Base-by-base conservation (phyloP, 2,329 filamentous ascomycete genomes). In the Chaetomium globosum region DNA sequence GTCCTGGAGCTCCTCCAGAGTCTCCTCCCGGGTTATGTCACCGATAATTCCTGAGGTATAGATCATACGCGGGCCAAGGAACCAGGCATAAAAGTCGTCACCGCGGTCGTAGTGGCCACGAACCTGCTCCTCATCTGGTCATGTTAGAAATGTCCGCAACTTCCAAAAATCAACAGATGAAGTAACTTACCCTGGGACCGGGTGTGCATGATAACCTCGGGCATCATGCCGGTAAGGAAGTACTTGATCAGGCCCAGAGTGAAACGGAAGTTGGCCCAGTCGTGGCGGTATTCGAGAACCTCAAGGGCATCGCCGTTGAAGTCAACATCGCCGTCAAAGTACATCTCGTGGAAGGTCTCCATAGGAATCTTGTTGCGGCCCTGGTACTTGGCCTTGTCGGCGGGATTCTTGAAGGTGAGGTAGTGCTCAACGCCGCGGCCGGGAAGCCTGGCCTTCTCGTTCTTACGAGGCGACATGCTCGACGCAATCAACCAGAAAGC, bases 81-180 rank as follows among this genome's bases (percentile, higher is more conserved):
- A 98, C 93, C 93, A 99, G 77, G 87, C 90, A 83, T 99, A 99
- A 82, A 97, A 97, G 80, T 98, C 95, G 77, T 99, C 93, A 75
- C 95, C 95, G 70, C 93, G 89, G 84, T 98, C 95, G 80, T 99
- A 99, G 83, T 97, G 93, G 78, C 93, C 92, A 76, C 93, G 92
- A 64, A 98, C 93, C 81, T 98, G 95, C 80, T 98, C 94, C 85
- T 97, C 93, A 73, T 98, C 94, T 92, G 71, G 43, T 54, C 2
- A 23, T 10, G 48, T 61, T 28, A 59, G 39, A 23, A 31, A 39
- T n/a, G 4, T 30, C 8, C 10, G 2, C 4, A 13, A 10, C 48
- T 4, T 28, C 16, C 9, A 26, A 12, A 23, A 31, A 43, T 30
- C 33, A 3, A 28, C 13, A 16, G 28, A 4, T 8, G 6, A 1